Conservation (phyloP, 371 early-diverging fungal genomes). For the Mucor mucedo region DNA sequence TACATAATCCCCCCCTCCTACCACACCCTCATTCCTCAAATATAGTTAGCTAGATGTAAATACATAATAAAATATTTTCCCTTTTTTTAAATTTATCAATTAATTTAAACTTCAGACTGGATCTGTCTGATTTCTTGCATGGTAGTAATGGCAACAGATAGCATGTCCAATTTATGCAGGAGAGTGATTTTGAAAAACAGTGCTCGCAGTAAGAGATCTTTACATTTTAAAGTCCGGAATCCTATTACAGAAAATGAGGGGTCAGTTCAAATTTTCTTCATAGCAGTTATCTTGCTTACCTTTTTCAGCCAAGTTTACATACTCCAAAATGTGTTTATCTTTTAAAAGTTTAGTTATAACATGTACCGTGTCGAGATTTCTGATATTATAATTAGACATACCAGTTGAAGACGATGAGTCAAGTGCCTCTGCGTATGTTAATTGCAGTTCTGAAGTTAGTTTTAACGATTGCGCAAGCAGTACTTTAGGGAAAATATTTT, state of each 20-base stretch:
- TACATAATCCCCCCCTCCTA: not conserved
- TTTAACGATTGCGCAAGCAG: constrained; percentile 22
- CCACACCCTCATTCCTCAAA: constrained; percentile 7
- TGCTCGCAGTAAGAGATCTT: not conserved
- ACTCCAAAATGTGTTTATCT: not conserved
- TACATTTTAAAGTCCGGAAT: constrained; percentile 4
- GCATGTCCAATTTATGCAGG: not conserved
- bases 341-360: not conserved
- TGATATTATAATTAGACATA: not conserved
- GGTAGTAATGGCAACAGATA: no score
- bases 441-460: constrained; percentile 25
- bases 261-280: not conserved
- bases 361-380: not conserved
- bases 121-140: not conserved
- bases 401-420: not conserved
- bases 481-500: constrained; percentile 27
- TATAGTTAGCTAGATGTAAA: constrained; percentile 6
- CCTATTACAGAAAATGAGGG: not conserved
- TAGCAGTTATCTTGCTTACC: not conserved
- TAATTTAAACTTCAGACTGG: not conserved
- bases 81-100: no score
- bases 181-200: not conserved
- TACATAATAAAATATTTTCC: constrained; percentile 3
- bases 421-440: constrained; percentile 21
- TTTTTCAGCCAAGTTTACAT: constrained; percentile 11